Percentiles rank a stretch among this genome's conserved stretches.
These are phyloP conservation scores for Exophiala viscosa DNA, from an alignment of 2,329 filamentous ascomycete species.

Conservation along the genomic window DNA sequence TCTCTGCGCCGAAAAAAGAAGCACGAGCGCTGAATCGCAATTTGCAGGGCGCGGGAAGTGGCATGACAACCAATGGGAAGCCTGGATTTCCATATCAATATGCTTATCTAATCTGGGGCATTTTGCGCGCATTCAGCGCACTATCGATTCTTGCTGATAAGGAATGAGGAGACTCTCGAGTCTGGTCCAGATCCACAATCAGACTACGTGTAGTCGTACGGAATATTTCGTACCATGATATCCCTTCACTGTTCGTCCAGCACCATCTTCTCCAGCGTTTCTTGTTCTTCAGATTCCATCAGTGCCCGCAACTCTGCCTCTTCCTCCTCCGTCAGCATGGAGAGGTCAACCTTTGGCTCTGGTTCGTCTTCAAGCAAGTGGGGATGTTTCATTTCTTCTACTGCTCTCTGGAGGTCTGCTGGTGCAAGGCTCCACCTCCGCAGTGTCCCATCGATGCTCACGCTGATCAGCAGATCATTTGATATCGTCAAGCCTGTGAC, in stretches of 20 bases:
- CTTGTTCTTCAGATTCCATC: constrained; percentile 68
- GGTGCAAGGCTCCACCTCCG: constrained; percentile 74
- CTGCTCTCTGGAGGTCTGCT: constrained; percentile 55
- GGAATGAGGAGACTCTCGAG: background rate
- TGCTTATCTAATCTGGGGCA: constrained; percentile 20
- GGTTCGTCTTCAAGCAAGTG: constrained; percentile 47
- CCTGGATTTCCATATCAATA: constrained; percentile 3
- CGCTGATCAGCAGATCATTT: constrained; percentile 62
- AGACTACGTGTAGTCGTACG: background rate
- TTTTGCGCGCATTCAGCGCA: background rate
- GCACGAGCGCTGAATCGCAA: background rate
- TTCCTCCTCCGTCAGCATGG: constrained; percentile 75
- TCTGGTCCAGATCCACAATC: background rate
- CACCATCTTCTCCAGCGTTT: constrained; percentile 26
- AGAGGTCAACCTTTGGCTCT: constrained; percentile 41
- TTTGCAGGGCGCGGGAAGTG: constrained; percentile 4
- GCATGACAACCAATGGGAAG: constrained; percentile 16
- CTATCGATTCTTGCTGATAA: background rate
- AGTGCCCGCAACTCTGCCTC: constrained; percentile 88
- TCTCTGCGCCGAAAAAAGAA: constrained; percentile 1
- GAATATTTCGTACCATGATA: background rate
- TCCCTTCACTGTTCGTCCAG: constrained; percentile 21
- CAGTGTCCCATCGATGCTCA: constrained; percentile 85
- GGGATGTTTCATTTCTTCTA: constrained; percentile 46
- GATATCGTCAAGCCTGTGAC: constrained; percentile 72